These are phyloP conservation scores for Geotrichum aggregatum DNA, from an alignment of 1,139 yeast species.

Conservation along the genomic window DNA sequence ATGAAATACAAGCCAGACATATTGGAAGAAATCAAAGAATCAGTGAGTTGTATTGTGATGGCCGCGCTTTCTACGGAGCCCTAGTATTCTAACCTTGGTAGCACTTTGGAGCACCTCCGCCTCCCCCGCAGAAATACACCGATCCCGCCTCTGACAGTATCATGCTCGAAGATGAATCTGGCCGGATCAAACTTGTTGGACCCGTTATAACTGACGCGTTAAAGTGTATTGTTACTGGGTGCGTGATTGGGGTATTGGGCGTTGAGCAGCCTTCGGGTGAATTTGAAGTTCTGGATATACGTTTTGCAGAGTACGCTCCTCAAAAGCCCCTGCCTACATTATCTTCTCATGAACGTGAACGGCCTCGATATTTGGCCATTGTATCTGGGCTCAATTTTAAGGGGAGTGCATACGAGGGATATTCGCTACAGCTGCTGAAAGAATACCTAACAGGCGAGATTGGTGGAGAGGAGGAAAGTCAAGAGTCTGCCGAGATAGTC, in stretches of 20 bases:
- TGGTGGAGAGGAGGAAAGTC: constrained; percentile 40
- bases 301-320: constrained; percentile 61
- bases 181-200: constrained; percentile 74
- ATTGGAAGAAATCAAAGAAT: constrained; percentile 66
- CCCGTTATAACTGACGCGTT: constrained; percentile 46
- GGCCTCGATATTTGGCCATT: constrained; percentile 49
- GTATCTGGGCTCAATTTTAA: constrained; percentile 69
- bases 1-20: constrained; percentile 82
- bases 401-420: constrained; percentile 44
- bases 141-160: constrained; percentile 57
- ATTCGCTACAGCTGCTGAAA: constrained; percentile 56
- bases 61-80: constrained; percentile 16
- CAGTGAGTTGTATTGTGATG: constrained; percentile 22
- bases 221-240: constrained; percentile 74
- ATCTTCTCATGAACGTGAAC: constrained; percentile 9
- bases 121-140: constrained; percentile 44
- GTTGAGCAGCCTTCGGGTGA: constrained; percentile 79
- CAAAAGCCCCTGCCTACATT: constrained; percentile 44
- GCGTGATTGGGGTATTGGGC: constrained; percentile 79
- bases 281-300: constrained; percentile 77
- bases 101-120: constrained; percentile 43
- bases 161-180: constrained; percentile 90
- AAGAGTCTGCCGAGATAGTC: constrained; percentile 42
- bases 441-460: constrained; percentile 73
- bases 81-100: constrained; percentile 24